A percentile compares a stretch with the other conserved stretches of the same genome.
Conservation (phyloP, 345 rosid genomes). For the Noccaea caerulescens region DNA sequence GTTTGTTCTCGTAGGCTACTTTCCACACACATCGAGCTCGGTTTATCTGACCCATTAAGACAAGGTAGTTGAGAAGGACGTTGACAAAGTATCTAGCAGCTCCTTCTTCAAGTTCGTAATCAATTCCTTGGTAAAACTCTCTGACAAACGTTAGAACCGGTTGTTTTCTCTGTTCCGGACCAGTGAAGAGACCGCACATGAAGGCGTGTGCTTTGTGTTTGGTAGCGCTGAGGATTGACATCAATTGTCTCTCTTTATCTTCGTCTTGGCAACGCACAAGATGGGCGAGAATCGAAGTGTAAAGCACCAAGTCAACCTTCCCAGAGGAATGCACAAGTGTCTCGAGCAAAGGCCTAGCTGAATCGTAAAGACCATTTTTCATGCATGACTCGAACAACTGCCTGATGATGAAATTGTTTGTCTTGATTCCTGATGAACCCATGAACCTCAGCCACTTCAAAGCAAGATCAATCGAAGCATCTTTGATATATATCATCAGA, state of each 20-base stretch:
- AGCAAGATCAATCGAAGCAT: conserved; percentile 89
- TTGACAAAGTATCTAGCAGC: conserved; percentile 91
- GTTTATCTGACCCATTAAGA: conserved; percentile 94
- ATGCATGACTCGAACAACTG: conserved; percentile 96
- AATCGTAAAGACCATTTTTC: conserved; percentile 81
- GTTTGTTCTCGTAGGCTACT: conserved; percentile 96
- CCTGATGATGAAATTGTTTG: conserved; percentile 88
- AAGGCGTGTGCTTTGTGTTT: conserved; percentile 83
- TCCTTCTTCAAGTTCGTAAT: conserved; percentile 94
- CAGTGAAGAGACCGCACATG: conserved; percentile 92
- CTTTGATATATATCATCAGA: conserved; percentile 91
- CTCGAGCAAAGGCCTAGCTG: conserved; percentile 91
- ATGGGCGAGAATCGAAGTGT: conserved; percentile 93
- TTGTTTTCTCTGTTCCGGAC: conserved; percentile 91
- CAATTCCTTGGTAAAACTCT: conserved; percentile 90
- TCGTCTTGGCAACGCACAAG: conserved; percentile 91
- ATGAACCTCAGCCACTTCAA: conserved; percentile 92
- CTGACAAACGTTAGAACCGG: conserved; percentile 85
- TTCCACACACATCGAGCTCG: conserved; percentile 97
- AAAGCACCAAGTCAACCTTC: conserved; percentile 90
- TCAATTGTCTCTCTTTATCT: conserved; percentile 82
- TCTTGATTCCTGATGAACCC: conserved; percentile 92
- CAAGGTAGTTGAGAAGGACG: conserved; percentile 93
- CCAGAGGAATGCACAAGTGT: conserved; percentile 81
- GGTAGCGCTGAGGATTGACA: conserved; percentile 83